Evolutionary conservation across 176 grass and related monocot genomes (phyloP).

Genomic region (Thalia dealbata): DNA sequence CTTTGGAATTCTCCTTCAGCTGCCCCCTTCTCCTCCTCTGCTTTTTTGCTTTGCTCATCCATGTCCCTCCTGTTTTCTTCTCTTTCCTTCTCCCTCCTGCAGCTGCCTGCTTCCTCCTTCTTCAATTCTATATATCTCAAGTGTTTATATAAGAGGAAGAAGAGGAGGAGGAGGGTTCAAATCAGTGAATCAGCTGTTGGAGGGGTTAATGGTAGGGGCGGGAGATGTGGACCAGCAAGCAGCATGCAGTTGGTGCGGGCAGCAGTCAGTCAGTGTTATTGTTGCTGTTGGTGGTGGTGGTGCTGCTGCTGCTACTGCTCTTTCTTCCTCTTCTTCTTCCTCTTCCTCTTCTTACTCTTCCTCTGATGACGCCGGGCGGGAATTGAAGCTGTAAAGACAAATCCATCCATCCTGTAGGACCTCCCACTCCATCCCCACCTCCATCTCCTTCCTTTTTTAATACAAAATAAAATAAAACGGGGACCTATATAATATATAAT

Average conservation of each 20-base stretch:
- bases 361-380: not conserved
- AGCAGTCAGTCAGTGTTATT: not conserved
- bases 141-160: too few species aligned
- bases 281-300: not conserved
- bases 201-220: too few species aligned
- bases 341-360: too few species aligned
- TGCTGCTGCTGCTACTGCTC: not conserved
- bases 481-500: too few species aligned
- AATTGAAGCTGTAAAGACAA: not conserved
- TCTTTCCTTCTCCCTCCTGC: not conserved
- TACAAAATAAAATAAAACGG: too few species aligned
- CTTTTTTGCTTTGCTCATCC: too few species aligned
- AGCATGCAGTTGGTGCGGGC: not conserved
- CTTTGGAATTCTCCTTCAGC: conserved; percentile 84
- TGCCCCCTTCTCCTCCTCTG: too few species aligned
- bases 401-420: too few species aligned
- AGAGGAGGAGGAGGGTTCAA: too few species aligned
- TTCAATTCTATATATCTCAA: not conserved
- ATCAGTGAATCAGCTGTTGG: too few species aligned
- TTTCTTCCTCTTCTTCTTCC: not conserved
- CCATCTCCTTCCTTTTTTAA: too few species aligned
- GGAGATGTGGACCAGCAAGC: not conserved
- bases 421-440: too few species aligned
- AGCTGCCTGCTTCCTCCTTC: not conserved
- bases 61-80: not conserved